These are phyloP conservation scores for Candida taoyuanica DNA, from an alignment of 805 yeast genomes.

Conservation along the genomic window DNA sequence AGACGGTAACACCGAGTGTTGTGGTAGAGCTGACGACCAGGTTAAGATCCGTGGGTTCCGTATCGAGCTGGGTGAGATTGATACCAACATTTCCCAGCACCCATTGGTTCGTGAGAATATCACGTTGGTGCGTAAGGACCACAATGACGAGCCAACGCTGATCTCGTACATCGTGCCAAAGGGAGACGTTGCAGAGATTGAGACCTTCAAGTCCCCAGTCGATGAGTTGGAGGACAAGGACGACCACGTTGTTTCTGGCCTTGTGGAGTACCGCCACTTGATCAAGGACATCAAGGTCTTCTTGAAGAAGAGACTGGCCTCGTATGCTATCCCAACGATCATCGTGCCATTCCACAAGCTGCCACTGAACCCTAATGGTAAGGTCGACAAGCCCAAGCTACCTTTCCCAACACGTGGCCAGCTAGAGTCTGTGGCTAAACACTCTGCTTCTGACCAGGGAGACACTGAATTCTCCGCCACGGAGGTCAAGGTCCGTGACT, in stretches of 20 bases:
- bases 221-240: slow-evolving; percentile 39
- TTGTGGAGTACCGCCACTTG: slow-evolving; percentile 69
- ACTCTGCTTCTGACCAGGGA: slow-evolving; percentile 36
- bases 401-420: slow-evolving; percentile 94
- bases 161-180: slow-evolving; percentile 90
- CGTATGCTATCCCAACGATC: slow-evolving; percentile 89
- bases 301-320: slow-evolving; percentile 83
- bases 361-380: slow-evolving; percentile 97
- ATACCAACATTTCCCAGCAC: slow-evolving; percentile 94
- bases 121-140: slow-evolving; percentile 87
- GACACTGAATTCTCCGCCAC: slow-evolving; percentile 55
- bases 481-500: slow-evolving; percentile 66
- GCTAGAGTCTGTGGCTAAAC: slow-evolving; percentile 65
- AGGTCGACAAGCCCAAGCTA: slow-evolving; percentile 93
- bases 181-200: slow-evolving; percentile 43
- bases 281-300: slow-evolving; percentile 78
- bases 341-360: slow-evolving; percentile 81
- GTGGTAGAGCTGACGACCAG: slow-evolving; percentile 99
- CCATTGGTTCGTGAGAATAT: slow-evolving; percentile 88
- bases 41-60: slow-evolving; percentile 98
- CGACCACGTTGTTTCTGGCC: slow-evolving; percentile 72
- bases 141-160: slow-evolving; percentile 86
- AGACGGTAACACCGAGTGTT: slow-evolving; percentile 96
- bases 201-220: slow-evolving; percentile 38
- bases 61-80: slow-evolving; percentile 97